Conservation (phyloP, 257 asterid species). For the Primulina tabacum region DNA sequence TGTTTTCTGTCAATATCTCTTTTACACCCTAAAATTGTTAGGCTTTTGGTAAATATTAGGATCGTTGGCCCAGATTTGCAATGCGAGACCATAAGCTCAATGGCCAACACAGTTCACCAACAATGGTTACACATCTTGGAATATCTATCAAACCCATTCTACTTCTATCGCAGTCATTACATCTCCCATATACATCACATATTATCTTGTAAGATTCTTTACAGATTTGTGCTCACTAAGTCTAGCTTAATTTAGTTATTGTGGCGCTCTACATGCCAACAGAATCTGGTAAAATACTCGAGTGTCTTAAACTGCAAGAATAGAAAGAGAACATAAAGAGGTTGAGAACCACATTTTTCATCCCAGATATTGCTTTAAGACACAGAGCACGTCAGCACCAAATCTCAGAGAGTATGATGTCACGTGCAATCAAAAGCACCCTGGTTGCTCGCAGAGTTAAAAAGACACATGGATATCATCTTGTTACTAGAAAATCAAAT, state of each 20-base stretch:
- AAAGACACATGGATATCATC: conserved; percentile 4
- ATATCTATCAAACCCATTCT: neutral
- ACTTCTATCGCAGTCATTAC: neutral
- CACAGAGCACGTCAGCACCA: conserved; percentile 3
- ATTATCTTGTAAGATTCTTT: conserved; percentile 10
- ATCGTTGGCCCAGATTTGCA: conserved; percentile 2
- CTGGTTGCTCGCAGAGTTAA: conserved; percentile 18
- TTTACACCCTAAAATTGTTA: conserved; percentile 3
- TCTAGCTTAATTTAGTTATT: conserved; percentile 5
- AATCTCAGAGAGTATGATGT: conserved; percentile 22
- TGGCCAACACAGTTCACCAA: neutral
- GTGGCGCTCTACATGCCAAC: conserved; percentile 6
- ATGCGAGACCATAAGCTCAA: conserved; percentile 6
- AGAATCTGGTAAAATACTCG: conserved; percentile 2
- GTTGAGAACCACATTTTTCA: neutral
- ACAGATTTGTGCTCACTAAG: neutral
- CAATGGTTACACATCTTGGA: conserved; percentile 1
- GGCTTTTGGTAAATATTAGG: neutral
- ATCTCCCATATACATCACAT: neutral
- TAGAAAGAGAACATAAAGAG: neutral
- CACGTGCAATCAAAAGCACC: conserved; percentile 14
- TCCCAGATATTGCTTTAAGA: conserved; percentile 18
- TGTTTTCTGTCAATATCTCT: neutral
- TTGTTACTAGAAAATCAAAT: no score
- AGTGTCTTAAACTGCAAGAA: conserved; percentile 6